Evolutionary conservation across 192 early-diverging fungal species (phyloP), one percentile per base, ranked within the genome.

Genomic region (Rhizophagus sp.): DNA sequence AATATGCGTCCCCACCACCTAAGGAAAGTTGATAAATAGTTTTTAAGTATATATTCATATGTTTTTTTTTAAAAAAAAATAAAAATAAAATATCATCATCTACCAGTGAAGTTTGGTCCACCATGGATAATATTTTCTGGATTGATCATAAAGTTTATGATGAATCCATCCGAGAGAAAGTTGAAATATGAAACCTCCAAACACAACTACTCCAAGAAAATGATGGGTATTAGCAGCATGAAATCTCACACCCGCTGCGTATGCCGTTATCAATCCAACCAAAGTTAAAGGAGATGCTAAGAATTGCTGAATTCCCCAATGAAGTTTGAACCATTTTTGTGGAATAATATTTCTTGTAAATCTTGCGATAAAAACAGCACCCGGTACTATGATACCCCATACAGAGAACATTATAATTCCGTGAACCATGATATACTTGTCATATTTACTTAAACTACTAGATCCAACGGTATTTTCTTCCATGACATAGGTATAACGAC

Each of bases 231-330:
- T 41, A 27, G 19, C n/a, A 49, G 25, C 7, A 39, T 36, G 12
- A n/a, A 34, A 36, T 50, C 74, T 61, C 1, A 13, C 61, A 13
- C 61, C 36, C 4, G 74, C 74, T 1, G 36, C 9, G 1, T 2
- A 19, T 34, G 61, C 12, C 9, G 63, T 24, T 61, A 41, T 63
- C 8, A 47, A 19, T n/a, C 61, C 74, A 76, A 63, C 0, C 15
- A 76, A 62, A 11, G 61, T 30, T 12, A 61, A 36, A 24, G 52
- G 52, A 41, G 61, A 22, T 10, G 61, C 36, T 22, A 76, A 4
- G 33, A 76, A 76, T 27, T 39, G 12, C 44, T 76, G 74, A 76
- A 62, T 62, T n/a, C 25, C n/a, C 74, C 52, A 63, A 63, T 76
- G 74, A 22, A 76, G 33, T 39, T 41, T 22, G 74, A 76, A 62